Conservation (phyloP, 257 asterid species). For the Gentiana dahurica region DNA sequence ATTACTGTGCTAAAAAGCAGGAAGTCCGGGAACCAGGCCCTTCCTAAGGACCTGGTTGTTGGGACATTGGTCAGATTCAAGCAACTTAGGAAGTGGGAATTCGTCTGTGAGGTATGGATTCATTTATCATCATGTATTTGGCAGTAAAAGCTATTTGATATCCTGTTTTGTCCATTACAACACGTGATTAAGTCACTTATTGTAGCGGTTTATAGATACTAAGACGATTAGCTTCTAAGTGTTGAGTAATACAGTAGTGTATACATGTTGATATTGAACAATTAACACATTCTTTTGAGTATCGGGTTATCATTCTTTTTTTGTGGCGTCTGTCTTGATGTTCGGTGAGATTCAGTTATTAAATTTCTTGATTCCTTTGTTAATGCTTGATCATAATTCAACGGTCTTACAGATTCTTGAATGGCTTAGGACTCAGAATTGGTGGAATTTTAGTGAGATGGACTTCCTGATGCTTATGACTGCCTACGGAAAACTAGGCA, state of each 20-base stretch:
- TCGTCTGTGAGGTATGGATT: constrained; percentile 71
- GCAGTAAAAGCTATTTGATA: constrained; percentile 1
- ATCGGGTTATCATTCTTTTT: too few species aligned
- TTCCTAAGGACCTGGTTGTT: constrained; percentile 71
- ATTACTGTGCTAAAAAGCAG: constrained; percentile 56
- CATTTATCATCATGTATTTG: background rate
- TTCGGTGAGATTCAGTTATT: too few species aligned
- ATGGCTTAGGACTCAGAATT: constrained; percentile 88
- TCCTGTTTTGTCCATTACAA: background rate
- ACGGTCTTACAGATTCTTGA: constrained; percentile 54
- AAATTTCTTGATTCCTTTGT: too few species aligned
- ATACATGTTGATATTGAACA: too few species aligned
- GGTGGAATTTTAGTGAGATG: constrained; percentile 98
- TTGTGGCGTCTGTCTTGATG: too few species aligned
- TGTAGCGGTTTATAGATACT: too few species aligned
- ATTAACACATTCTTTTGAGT: too few species aligned
- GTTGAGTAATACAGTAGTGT: too few species aligned
- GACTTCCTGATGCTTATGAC: constrained; percentile 91
- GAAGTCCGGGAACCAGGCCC: constrained; percentile 49
- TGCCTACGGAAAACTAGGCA: constrained; percentile 86
- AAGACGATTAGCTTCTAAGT: too few species aligned
- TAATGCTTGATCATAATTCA: too few species aligned
- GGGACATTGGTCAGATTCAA: constrained; percentile 89
- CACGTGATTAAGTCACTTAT: too few species aligned
- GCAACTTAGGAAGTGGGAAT: constrained; percentile 96